Percentiles rank a stretch among this genome's conserved stretches.
phyloP scores from a whole-genome alignment of 768 basidiomycete species.

The Amanita jacksonii region DNA sequence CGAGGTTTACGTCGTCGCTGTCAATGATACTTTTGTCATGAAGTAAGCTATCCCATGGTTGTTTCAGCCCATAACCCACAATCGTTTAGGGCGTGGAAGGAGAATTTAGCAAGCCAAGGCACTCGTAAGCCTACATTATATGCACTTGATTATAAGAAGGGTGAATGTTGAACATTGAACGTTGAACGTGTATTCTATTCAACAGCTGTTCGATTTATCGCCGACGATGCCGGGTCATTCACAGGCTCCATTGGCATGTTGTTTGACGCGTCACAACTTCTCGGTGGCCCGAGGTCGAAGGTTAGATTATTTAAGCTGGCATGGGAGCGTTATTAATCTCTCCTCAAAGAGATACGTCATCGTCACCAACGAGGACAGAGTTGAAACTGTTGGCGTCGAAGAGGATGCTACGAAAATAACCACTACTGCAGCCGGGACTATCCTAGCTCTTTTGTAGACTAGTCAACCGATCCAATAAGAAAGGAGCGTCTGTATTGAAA shows the following conservation, averaged over 20 bases:
- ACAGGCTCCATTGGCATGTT: slow-evolving; percentile 44
- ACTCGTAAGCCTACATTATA: too few relatives aligned
- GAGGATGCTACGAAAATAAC: slow-evolving; percentile 34
- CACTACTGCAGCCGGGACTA: slow-evolving; percentile 40
- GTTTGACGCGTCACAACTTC: slow-evolving; percentile 50
- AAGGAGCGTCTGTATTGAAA: too few relatives aligned
- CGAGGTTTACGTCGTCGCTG: slow-evolving; percentile 59
- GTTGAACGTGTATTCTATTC: neutral
- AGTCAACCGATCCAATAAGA: too few relatives aligned
- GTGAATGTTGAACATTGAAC: too few relatives aligned
- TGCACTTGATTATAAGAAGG: too few relatives aligned
- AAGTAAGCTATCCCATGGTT: slow-evolving; percentile 26
- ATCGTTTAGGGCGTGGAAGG: slow-evolving; percentile 54
- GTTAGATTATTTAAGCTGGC: slow-evolving; percentile 19
- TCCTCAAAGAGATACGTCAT: slow-evolving; percentile 41
- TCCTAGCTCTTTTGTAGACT: slow-evolving; percentile 27
- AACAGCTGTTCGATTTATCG: slow-evolving; percentile 48
- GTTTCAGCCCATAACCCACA: neutral
- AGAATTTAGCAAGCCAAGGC: slow-evolving; percentile 37
- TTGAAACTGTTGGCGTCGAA: slow-evolving; percentile 45
- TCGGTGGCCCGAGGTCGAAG: slow-evolving; percentile 64
- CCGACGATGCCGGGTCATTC: slow-evolving; percentile 59
- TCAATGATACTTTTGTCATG: slow-evolving; percentile 75
- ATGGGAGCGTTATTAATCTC: neutral
- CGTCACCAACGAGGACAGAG: slow-evolving; percentile 48